phyloP scores from a whole-genome alignment of 225 moss, liverwort and hornwort species.

The Ulota crispa region DNA sequence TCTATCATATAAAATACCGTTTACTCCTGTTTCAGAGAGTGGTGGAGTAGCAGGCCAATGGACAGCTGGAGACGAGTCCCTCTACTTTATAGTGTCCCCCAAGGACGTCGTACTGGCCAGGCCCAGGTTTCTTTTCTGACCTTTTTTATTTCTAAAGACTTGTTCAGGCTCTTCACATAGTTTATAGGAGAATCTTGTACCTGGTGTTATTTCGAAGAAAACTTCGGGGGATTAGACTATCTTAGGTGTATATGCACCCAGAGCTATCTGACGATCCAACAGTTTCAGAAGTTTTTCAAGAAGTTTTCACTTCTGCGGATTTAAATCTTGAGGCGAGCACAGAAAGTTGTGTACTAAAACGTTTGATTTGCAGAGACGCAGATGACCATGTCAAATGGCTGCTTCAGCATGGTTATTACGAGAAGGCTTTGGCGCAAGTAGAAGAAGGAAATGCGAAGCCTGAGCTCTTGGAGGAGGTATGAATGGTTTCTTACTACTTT shows the following conservation, averaged over 20 bases:
- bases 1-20: neutral
- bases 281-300: constrained; percentile 9
- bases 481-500: neutral
- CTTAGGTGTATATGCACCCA: neutral
- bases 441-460: constrained; percentile 85
- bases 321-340: constrained; percentile 6
- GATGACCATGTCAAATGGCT: constrained; percentile 99
- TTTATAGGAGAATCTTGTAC: constrained; percentile 1
- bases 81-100: constrained; percentile 91
- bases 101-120: constrained; percentile 96
- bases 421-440: constrained; percentile 90
- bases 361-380: constrained; percentile 67
- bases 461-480: constrained; percentile 97
- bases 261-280: neutral
- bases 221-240: neutral
- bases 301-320: neutral
- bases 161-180: neutral
- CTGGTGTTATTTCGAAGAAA: neutral
- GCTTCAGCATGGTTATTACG: constrained; percentile 82
- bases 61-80: constrained; percentile 84
- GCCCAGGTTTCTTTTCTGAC: constrained; percentile 68
- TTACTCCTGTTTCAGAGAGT: constrained; percentile 55
- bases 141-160: neutral
- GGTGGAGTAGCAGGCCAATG: constrained; percentile 81
- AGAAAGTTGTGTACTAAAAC: constrained; percentile 21